Evolutionary conservation across 257 asterid genomes (phyloP).

Genomic region (Nicotiana noctiflora): DNA sequence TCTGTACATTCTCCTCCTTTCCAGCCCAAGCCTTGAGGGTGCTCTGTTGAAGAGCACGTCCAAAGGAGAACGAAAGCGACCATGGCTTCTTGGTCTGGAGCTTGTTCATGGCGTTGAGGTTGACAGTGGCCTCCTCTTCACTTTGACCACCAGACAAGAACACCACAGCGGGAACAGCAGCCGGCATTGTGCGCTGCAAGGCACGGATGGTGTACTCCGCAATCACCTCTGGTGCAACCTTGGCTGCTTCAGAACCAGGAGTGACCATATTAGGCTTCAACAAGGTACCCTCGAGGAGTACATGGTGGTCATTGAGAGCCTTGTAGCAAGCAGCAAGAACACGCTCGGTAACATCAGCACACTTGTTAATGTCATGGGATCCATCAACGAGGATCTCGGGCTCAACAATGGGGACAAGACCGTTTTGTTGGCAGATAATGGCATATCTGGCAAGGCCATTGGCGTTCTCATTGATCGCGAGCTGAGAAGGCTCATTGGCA

Average conservation of each 20-base stretch:
- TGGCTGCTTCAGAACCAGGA: slow-evolving; percentile 50
- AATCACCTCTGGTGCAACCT: slow-evolving; percentile 53
- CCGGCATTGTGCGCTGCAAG: slow-evolving; percentile 55
- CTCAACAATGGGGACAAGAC: slow-evolving; percentile 59
- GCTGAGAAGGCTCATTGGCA: slow-evolving; percentile 51
- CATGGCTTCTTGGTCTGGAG: slow-evolving; percentile 59
- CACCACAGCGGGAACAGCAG: slow-evolving; percentile 62
- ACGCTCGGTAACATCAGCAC: slow-evolving; percentile 59
- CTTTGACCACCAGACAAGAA: slow-evolving; percentile 65
- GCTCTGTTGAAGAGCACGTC: slow-evolving; percentile 62
- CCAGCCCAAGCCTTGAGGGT: slow-evolving; percentile 65
- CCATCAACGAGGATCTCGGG: slow-evolving; percentile 69
- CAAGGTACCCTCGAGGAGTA: slow-evolving; percentile 54
- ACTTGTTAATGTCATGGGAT: slow-evolving; percentile 42
- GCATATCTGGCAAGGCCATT: slow-evolving; percentile 58
- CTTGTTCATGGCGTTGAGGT: slow-evolving; percentile 59
- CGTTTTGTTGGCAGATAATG: slow-evolving; percentile 61
- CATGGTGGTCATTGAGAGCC: slow-evolving; percentile 58
- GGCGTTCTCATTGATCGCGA: slow-evolving; percentile 50
- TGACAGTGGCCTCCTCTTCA: slow-evolving; percentile 53
- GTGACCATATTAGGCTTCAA: slow-evolving; percentile 69
- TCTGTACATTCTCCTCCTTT: slow-evolving; percentile 35
- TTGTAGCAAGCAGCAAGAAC: slow-evolving; percentile 66
- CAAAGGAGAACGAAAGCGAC: slow-evolving; percentile 48
- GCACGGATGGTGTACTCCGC: slow-evolving; percentile 62